Base-by-base conservation (phyloP, 208 protist genomes). In the Crithidia sp. region DNA sequence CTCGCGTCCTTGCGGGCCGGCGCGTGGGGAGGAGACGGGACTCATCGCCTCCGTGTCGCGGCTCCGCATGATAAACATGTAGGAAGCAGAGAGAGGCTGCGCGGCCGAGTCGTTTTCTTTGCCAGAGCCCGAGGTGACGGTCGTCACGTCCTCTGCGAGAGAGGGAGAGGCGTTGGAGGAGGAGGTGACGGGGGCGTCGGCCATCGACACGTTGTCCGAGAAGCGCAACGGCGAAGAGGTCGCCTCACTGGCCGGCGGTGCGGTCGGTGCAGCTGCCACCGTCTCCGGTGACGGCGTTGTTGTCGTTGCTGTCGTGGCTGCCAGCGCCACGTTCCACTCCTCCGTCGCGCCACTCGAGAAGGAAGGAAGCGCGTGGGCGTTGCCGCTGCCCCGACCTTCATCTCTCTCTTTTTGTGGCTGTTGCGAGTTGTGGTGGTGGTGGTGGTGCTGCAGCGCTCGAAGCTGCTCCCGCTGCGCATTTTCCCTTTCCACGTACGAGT, bases 401-500 rank as follows among this genome's bases (percentile, higher is more conserved):
- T 64, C 40, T 12, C 45, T 64, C 12, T 19, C 4, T 36, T n/a
- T 40, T 28, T 70, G 52, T 14, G 45, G 62, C 13, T 57, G 19
- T 7, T 56, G 52, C 7, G 16, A 3, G 17, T 79, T 9, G 3
- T 49, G 62, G 5, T 69, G 50, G 19, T 37, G 59, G 14, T 39
- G 55, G 12, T 45, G 12, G 44, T 69, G 64, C 13, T 72, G 71
- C 6, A 71, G 55, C 39, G 52, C 36, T 2, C 56, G 44, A 41
- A 84, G 67, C 9, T 61, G 45, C 37, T 72, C 60, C 50, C 67
- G 58, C 71, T 87, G 69, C 53, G 56, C 71, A 47, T 72, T 63
- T 54, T 89, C 84, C 12, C 72, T 74, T 36, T 74, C 65, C 56
- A 77, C 77, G 60, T 84, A 81, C 17, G 81, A 83, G 62, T 79